A percentile compares a stretch with the other conserved stretches of the same genome.
phyloP scores from a whole-genome alignment of 2,329 filamentous ascomycete genomes.

The Phoma sp. region DNA sequence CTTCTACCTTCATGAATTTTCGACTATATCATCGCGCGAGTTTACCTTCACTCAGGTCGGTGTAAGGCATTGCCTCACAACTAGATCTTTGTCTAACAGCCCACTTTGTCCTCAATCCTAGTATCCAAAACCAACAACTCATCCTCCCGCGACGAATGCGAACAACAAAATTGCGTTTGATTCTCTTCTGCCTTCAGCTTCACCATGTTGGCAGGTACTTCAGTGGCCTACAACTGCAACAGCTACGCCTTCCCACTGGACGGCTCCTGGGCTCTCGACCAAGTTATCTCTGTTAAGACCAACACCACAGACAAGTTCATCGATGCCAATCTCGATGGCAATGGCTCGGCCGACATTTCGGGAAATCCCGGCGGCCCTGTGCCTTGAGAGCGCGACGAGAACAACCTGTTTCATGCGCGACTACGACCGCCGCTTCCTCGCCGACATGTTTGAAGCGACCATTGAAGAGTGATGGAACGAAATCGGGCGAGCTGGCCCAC shows the following conservation, averaged over 20 bases:
- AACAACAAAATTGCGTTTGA: neutral
- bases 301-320: neutral
- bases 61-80: too few relatives aligned
- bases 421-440: neutral
- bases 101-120: neutral
- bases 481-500: neutral
- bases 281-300: neutral
- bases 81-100: neutral
- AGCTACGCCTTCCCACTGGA: neutral
- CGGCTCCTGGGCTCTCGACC: neutral
- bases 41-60: neutral
- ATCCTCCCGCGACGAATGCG: too few relatives aligned
- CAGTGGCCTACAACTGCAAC: neutral
- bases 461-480: neutral
- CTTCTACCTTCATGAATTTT: too few relatives aligned
- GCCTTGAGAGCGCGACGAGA: neutral
- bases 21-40: too few relatives aligned
- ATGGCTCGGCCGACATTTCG: neutral
- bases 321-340: neutral
- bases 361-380: neutral
- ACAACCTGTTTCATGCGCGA: slow-evolving; percentile 1
- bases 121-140: neutral
- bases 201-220: neutral
- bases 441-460: neutral
- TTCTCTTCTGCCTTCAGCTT: neutral